These are phyloP conservation scores for Kandelia obovata DNA, from an alignment of 345 rosid genomes.

Conservation along the genomic window DNA sequence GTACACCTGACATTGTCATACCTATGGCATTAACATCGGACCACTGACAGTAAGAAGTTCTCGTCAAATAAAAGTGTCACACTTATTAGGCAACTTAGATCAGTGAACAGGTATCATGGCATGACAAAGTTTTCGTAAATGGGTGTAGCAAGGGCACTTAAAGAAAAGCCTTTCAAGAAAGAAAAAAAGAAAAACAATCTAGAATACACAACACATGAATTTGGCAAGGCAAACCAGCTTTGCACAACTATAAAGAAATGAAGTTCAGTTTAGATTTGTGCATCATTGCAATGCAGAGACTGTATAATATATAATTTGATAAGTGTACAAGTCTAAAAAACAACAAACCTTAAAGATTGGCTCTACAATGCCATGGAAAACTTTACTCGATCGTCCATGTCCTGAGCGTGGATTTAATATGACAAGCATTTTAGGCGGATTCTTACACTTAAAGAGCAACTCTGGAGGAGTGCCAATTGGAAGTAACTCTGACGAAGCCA, in stretches of 20 bases:
- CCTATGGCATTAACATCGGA: neutral
- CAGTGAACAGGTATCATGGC: no score
- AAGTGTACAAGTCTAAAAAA: slow-evolving; percentile 5
- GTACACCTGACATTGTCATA: neutral
- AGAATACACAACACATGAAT: neutral
- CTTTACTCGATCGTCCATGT: slow-evolving; percentile 85
- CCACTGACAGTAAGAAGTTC: no score
- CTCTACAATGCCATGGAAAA: slow-evolving; percentile 76
- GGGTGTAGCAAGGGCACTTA: no score
- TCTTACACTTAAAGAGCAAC: slow-evolving; percentile 82
- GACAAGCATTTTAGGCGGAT: slow-evolving; percentile 90
- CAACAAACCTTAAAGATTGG: slow-evolving; percentile 85
- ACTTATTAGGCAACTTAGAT: no score
- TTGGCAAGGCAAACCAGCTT: neutral
- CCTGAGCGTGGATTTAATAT: slow-evolving; percentile 95
- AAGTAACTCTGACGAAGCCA: slow-evolving; percentile 76
- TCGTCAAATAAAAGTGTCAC: no score
- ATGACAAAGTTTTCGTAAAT: no score
- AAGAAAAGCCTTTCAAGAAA: neutral
- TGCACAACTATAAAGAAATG: neutral
- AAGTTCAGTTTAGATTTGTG: neutral
- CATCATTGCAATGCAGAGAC: neutral
- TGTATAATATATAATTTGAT: neutral
- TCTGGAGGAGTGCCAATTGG: slow-evolving; percentile 85
- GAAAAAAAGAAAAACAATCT: neutral